A percentile compares a stretch with the other conserved stretches of the same genome.
phyloP scores from a whole-genome alignment of 306 rosid species.

The Vicia sativa region DNA sequence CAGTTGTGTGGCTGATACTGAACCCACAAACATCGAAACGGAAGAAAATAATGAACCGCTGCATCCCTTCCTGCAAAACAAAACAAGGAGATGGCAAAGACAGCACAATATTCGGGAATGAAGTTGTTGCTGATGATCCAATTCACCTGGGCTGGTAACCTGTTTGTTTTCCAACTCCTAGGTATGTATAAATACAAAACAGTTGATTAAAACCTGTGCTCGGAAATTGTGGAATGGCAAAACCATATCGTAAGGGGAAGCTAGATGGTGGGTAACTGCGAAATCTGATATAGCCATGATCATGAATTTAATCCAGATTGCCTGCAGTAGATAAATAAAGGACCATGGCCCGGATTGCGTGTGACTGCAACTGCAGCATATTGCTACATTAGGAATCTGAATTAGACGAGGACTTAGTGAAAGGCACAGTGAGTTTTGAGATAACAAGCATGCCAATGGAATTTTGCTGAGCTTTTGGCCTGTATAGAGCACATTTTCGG shows the following conservation, averaged over 20 bases:
- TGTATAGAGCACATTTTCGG: constrained; percentile 41
- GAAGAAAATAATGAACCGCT: constrained; percentile 31
- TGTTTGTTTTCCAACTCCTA: constrained; percentile 1
- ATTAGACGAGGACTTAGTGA: not conserved
- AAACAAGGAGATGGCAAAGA: constrained; percentile 33
- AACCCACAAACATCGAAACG: constrained; percentile 26
- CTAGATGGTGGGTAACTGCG: not conserved
- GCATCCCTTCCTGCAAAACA: constrained; percentile 34
- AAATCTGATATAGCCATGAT: not conserved
- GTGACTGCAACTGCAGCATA: not conserved
- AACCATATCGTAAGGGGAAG: constrained; percentile 4
- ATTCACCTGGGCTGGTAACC: constrained; percentile 1
- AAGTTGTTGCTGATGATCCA: constrained; percentile 14
- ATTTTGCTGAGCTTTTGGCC: constrained; percentile 35
- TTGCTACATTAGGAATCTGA: not conserved
- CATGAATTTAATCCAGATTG: not conserved
- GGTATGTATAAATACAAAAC: constrained; percentile 1
- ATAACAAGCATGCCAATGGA: constrained; percentile 1
- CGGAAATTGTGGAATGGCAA: constrained; percentile 24
- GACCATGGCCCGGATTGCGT: not conserved
- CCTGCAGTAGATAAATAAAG: not conserved
- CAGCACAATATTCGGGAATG: constrained; percentile 23
- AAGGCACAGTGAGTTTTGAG: not conserved
- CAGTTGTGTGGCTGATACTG: constrained; percentile 31
- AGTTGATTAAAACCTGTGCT: constrained; percentile 1